These are phyloP conservation scores for Pleurotus tuoliensis DNA, from an alignment of 768 basidiomycete genomes.

Conservation along the genomic window DNA sequence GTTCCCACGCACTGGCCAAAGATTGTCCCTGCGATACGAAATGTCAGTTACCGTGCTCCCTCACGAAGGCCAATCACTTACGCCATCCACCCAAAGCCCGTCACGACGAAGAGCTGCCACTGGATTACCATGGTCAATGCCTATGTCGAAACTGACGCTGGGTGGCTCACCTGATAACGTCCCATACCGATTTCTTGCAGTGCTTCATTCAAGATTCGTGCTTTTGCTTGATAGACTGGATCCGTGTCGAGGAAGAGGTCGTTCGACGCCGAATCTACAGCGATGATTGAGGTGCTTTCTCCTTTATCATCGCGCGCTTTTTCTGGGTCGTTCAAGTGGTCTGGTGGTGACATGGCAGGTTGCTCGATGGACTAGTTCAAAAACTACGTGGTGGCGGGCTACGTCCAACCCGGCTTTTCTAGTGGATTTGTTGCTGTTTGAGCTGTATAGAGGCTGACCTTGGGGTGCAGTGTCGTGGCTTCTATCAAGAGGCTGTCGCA, in stretches of 20 bases:
- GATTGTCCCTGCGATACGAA: constrained; percentile 47
- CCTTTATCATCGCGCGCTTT: background rate
- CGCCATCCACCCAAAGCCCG: constrained; percentile 78
- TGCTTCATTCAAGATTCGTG: constrained; percentile 52
- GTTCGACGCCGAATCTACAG: background rate
- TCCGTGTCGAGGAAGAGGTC: constrained; percentile 24
- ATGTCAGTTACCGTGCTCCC: too few relatives aligned
- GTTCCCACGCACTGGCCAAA: constrained; percentile 58
- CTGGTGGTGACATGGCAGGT: background rate
- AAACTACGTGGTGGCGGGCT: too few relatives aligned
- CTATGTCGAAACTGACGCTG: background rate
- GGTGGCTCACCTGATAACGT: constrained; percentile 51
- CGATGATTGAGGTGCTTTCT: background rate
- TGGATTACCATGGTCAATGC: constrained; percentile 16
- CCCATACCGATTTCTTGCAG: constrained; percentile 70
- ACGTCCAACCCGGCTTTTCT: background rate
- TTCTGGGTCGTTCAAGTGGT: background rate
- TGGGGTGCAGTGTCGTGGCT: too few relatives aligned
- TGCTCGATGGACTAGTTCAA: background rate
- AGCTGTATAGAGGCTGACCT: too few relatives aligned
- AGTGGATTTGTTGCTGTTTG: background rate
- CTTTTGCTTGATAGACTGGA: constrained; percentile 57
- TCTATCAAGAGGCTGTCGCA: too few relatives aligned
- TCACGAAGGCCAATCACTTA: constrained; percentile 27
- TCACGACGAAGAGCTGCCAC: constrained; percentile 62